Evolutionary conservation across 225 moss, liverwort and hornwort species (phyloP).

Genomic region (Anthoceros angustus): DNA sequence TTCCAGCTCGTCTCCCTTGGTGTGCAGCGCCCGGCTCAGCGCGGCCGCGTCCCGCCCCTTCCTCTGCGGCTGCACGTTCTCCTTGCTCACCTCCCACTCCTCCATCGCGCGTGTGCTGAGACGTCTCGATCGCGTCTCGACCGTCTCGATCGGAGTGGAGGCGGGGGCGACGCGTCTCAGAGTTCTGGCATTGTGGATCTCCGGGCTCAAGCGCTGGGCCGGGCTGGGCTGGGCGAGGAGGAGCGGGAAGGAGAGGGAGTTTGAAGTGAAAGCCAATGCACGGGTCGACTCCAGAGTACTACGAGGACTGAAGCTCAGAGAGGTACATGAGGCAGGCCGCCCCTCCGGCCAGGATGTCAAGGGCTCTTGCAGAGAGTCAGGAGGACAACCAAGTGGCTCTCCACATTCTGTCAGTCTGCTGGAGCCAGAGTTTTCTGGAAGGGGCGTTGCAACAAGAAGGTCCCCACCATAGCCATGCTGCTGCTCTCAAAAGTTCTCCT

Average conservation of each 20-base stretch:
- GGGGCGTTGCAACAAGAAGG: too few relatives aligned
- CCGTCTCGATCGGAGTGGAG: too few relatives aligned
- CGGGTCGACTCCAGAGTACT: conserved; percentile 52
- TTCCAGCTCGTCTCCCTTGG: conserved; percentile 8
- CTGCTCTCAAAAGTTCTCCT: too few relatives aligned
- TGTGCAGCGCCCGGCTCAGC: conserved; percentile 50
- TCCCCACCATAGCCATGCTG: too few relatives aligned
- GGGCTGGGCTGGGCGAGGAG: too few relatives aligned
- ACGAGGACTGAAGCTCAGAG: conserved; percentile 32
- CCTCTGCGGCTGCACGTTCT: conserved; percentile 78
- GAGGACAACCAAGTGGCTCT: conserved; percentile 24
- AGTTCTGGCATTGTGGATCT: too few relatives aligned
- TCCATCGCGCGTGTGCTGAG: too few relatives aligned
- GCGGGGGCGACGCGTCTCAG: not conserved
- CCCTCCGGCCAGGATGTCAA: conserved; percentile 56
- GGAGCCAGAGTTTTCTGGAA: conserved; percentile 63
- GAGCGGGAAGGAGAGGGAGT: too few relatives aligned
- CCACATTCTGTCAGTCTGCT: conserved; percentile 69
- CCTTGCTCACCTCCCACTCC: conserved; percentile 99
- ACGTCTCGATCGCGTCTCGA: too few relatives aligned
- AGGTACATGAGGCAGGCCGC: conserved; percentile 35
- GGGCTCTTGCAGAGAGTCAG: conserved; percentile 32
- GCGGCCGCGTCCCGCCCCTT: conserved; percentile 64
- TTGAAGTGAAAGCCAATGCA: conserved; percentile 47
- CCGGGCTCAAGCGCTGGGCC: too few relatives aligned